Conservation (phyloP, 306 rosid genomes). For the Castanea crenata region DNA sequence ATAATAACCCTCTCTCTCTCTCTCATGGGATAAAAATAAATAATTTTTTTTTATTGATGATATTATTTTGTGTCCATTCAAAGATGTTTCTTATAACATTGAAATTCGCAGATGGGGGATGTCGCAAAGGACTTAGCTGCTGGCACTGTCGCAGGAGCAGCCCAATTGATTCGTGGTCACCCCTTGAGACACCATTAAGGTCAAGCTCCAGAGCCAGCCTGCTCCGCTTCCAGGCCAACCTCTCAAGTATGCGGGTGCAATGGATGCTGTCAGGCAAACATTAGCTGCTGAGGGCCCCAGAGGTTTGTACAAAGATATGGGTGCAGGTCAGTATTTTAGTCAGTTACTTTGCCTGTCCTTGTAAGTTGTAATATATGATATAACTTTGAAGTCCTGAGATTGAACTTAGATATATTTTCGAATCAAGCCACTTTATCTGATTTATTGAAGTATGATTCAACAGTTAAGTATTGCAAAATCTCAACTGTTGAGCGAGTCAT, state of each 20-base stretch:
- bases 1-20: neutral
- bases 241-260: slow-evolving; percentile 78
- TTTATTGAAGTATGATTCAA: no score
- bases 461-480: no score
- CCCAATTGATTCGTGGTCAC: slow-evolving; percentile 84
- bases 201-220: slow-evolving; percentile 98
- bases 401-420: neutral
- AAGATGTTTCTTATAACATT: neutral
- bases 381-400: neutral
- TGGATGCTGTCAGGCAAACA: slow-evolving; percentile 93
- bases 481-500: no score
- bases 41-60: neutral
- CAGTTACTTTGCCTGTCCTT: slow-evolving; percentile 5
- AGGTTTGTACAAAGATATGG: slow-evolving; percentile 98
- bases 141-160: slow-evolving; percentile 91
- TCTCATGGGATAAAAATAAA: neutral
- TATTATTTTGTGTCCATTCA: neutral
- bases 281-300: slow-evolving; percentile 85
- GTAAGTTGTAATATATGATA: neutral
- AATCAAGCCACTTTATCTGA: no score
- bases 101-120: slow-evolving; percentile 71
- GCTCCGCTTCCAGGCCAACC: slow-evolving; percentile 77
- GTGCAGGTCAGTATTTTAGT: slow-evolving; percentile 62
- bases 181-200: slow-evolving; percentile 97
- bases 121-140: slow-evolving; percentile 88